Evolutionary conservation across 352 stramenopile genomes (phyloP).

Genomic region (Pythium apleroticum): DNA sequence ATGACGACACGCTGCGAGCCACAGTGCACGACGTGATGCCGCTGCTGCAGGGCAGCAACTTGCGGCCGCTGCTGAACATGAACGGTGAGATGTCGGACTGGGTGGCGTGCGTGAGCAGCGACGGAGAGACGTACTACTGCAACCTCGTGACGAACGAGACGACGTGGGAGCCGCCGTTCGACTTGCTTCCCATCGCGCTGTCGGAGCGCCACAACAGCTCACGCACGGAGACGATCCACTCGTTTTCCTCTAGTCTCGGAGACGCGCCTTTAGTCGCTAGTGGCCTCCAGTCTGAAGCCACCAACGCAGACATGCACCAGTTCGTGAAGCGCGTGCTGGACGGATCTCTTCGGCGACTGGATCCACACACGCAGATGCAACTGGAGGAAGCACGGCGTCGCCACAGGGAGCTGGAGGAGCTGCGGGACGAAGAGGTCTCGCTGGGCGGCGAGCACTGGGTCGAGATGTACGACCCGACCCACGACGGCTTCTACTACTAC

Average conservation of each 20-base stretch:
- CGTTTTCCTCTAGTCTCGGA: neutral
- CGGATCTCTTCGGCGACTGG: conserved; percentile 27
- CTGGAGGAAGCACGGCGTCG: conserved; percentile 30
- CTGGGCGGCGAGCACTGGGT: conserved; percentile 44
- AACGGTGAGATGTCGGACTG: conserved; percentile 31
- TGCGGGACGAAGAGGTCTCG: conserved; percentile 31
- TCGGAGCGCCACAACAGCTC: conserved; percentile 8
- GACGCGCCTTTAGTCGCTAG: neutral
- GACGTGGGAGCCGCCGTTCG: conserved; percentile 36
- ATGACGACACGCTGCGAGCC: neutral
- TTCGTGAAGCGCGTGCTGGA: conserved; percentile 29
- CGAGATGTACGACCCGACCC: conserved; percentile 50
- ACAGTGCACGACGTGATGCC: neutral
- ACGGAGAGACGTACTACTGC: conserved; percentile 46
- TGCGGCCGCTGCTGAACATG: conserved; percentile 19
- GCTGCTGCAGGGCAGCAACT: neutral
- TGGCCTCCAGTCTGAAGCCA: neutral
- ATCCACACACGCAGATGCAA: conserved; percentile 27
- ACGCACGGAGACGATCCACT: neutral
- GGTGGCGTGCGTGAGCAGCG: conserved; percentile 39
- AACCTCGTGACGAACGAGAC: conserved; percentile 47
- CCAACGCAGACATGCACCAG: neutral
- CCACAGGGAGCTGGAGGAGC: conserved; percentile 30
- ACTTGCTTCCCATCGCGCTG: neutral
- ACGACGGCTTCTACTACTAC: conserved; percentile 55